A percentile compares a stretch with the other conserved stretches of the same genome.
Conservation (phyloP, 1,284 basidiomycete genomes). For the Rhizopogon parksii region DNA sequence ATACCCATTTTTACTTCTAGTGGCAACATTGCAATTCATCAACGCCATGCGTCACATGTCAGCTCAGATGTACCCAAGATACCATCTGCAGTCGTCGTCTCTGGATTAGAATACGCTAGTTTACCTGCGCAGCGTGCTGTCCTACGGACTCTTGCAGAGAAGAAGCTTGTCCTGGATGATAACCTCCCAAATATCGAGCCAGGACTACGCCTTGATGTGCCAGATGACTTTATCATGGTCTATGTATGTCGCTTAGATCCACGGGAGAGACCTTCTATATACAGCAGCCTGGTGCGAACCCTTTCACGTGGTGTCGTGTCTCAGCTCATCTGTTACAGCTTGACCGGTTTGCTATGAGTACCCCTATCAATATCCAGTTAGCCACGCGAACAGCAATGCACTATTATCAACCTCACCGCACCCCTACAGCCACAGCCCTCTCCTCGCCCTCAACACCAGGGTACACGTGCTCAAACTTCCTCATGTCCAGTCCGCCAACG, state of each 20-base stretch:
- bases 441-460: constrained; percentile 22
- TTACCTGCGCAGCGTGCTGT: constrained; percentile 54
- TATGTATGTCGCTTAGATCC: constrained; percentile 63
- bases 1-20: constrained; percentile 21
- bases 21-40: constrained; percentile 10
- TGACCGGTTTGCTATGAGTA: constrained; percentile 72
- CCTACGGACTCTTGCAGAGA: constrained; percentile 45
- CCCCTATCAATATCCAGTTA: constrained; percentile 43
- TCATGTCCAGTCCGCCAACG: constrained; percentile 15
- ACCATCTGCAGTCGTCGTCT: constrained; percentile 60
- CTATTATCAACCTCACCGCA: constrained; percentile 25
- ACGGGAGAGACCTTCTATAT: constrained; percentile 55
- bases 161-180: constrained; percentile 39
- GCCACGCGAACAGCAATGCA: constrained; percentile 31
- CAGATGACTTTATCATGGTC: constrained; percentile 62
- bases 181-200: constrained; percentile 20
- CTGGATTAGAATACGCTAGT: constrained; percentile 58
- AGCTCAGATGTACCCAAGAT: constrained; percentile 26
- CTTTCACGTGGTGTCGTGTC: neutral
- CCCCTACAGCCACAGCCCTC: constrained; percentile 19
- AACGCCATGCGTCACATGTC: constrained; percentile 13
- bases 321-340: constrained; percentile 37
- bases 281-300: constrained; percentile 52
- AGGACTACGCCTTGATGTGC: constrained; percentile 46
- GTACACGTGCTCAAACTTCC: constrained; percentile 18